Evolutionary conservation across 208 protist species (phyloP).

Genomic region (Trypanosoma brucei): DNA sequence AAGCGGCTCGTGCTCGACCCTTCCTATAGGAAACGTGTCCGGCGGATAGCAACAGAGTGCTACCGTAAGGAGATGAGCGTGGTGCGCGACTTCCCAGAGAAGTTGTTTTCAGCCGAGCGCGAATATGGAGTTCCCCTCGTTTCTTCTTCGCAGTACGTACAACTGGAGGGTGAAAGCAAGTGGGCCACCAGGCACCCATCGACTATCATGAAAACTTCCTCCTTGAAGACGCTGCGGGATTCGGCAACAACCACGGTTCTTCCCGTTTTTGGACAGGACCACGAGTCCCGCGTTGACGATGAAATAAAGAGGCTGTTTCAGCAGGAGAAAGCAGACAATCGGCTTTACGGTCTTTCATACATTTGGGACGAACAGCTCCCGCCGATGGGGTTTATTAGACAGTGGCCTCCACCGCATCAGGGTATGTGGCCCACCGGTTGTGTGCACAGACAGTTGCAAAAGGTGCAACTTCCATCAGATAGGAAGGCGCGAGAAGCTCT

Average conservation of each 20-base stretch:
- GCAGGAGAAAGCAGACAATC: conserved; percentile 9
- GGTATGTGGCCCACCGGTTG: conserved; percentile 69
- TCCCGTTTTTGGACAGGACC: neutral
- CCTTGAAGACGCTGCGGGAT: conserved; percentile 28
- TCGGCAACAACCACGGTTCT: conserved; percentile 22
- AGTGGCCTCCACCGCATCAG: conserved; percentile 41
- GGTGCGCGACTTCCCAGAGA: conserved; percentile 35
- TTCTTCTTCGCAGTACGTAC: conserved; percentile 55
- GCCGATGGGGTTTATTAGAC: conserved; percentile 66
- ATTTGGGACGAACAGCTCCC: conserved; percentile 63
- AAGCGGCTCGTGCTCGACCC: conserved; percentile 55
- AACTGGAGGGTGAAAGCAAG: conserved; percentile 13
- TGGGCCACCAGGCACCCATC: conserved; percentile 49
- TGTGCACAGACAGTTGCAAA: neutral
- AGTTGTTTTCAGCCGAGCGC: conserved; percentile 28
- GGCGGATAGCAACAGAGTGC: conserved; percentile 32
- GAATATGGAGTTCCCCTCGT: conserved; percentile 13
- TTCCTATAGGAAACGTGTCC: conserved; percentile 46
- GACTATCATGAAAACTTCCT: conserved; percentile 39
- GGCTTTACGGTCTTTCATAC: conserved; percentile 71
- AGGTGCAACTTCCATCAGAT: neutral
- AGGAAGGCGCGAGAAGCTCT: neutral
- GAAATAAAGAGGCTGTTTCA: conserved; percentile 10
- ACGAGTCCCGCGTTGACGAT: conserved; percentile 2
- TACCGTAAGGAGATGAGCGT: conserved; percentile 56